Percentiles rank a stretch among this genome's conserved stretches.
Evolutionary conservation across 306 rosid species (phyloP).

Genomic region (Gillenia trifoliata): DNA sequence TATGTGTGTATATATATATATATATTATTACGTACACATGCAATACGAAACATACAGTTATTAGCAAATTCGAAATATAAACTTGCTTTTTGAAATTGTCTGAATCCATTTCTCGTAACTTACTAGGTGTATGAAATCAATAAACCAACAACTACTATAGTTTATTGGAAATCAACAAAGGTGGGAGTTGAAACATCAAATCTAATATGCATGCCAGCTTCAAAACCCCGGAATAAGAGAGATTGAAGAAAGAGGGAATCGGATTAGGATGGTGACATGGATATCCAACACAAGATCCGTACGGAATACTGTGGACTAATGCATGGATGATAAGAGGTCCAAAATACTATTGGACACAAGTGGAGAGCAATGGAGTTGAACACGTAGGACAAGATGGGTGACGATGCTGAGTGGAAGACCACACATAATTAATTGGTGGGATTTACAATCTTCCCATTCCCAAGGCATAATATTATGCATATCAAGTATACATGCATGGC

Average conservation of each 20-base stretch:
- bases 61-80: no score
- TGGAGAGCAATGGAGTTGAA: slow-evolving; percentile 37
- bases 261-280: slow-evolving; percentile 61
- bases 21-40: no score
- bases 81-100: background rate
- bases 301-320: background rate
- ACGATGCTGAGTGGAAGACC: slow-evolving; percentile 33
- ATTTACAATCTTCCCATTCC: slow-evolving; percentile 2
- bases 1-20: no score
- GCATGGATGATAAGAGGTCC: background rate
- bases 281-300: slow-evolving; percentile 26
- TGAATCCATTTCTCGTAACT: background rate
- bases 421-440: slow-evolving; percentile 21
- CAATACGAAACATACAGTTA: background rate
- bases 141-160: no score
- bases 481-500: slow-evolving; percentile 1
- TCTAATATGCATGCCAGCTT: background rate
- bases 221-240: background rate
- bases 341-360: slow-evolving; percentile 18
- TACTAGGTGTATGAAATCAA: background rate
- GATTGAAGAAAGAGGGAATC: slow-evolving; percentile 10
- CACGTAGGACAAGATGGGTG: slow-evolving; percentile 17
- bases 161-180: background rate
- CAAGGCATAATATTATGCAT: background rate
- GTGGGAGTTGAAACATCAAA: background rate